These are phyloP conservation scores for Candida pseudoglaebosa DNA, from an alignment of 805 yeast species.

Conservation along the genomic window DNA sequence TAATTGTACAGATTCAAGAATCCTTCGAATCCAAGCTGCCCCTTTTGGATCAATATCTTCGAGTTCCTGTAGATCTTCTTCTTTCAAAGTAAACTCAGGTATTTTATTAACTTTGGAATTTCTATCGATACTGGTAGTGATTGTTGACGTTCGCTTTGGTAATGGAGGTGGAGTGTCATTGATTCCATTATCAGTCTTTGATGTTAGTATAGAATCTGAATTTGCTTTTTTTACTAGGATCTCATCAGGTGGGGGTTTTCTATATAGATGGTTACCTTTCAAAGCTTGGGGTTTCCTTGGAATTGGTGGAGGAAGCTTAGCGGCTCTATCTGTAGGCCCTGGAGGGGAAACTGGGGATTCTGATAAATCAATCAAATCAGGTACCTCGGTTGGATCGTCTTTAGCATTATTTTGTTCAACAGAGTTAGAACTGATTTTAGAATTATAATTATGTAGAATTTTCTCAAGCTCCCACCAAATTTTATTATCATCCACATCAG, in stretches of 20 bases:
- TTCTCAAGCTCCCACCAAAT: conserved; percentile 18
- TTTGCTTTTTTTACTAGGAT: background rate
- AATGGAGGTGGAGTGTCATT: conserved; percentile 25
- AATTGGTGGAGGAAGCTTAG: conserved; percentile 37
- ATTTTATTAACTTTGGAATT: conserved; percentile 7
- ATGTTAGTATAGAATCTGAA: conserved; percentile 12
- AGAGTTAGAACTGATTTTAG: conserved; percentile 10
- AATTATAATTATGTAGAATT: conserved; percentile 17
- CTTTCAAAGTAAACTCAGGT: background rate
- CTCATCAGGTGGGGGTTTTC: conserved; percentile 32
- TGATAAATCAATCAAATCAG: conserved; percentile 37
- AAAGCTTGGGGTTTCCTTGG: conserved; percentile 46
- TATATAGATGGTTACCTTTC: conserved; percentile 26
- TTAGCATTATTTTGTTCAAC: conserved; percentile 15
- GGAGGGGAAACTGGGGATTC: conserved; percentile 8
- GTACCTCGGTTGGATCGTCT: conserved; percentile 11
- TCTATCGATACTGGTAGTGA: conserved; percentile 7
- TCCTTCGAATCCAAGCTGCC: conserved; percentile 34
- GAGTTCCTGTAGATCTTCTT: conserved; percentile 16
- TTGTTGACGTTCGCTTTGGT: conserved; percentile 17
- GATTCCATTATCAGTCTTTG: conserved; percentile 3
- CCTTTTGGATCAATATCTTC: conserved; percentile 36
- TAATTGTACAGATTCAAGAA: conserved; percentile 23
- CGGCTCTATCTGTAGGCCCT: conserved; percentile 5
- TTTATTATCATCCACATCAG: conserved; percentile 44